These are phyloP conservation scores for Tagetes patula DNA, from an alignment of 129 eudicot genomes.

Conservation along the genomic window DNA sequence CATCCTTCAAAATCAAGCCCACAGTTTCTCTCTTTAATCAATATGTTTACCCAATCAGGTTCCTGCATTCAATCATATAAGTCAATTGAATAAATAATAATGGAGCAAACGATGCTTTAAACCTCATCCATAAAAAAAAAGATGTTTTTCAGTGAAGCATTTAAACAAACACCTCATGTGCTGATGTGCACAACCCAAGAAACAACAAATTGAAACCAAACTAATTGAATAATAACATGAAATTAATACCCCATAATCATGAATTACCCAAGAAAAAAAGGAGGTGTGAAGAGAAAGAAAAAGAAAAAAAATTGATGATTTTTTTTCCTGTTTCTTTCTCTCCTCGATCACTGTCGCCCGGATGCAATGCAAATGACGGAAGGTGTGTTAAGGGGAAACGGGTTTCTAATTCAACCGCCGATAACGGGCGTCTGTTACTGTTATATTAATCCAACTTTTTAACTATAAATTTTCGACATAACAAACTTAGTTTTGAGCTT, in stretches of 20 bases:
- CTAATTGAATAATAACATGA: background rate
- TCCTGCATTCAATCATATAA: slow-evolving; percentile 17
- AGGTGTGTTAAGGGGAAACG: background rate
- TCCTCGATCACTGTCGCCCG: slow-evolving; percentile 30
- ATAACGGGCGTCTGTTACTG: too few species aligned
- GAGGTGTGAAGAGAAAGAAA: slow-evolving; percentile 33
- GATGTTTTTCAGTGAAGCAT: background rate
- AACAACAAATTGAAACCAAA: background rate
- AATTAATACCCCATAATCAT: slow-evolving; percentile 27
- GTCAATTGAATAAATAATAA: background rate
- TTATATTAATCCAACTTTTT: too few species aligned
- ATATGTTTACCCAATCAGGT: slow-evolving; percentile 1
- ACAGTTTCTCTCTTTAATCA: slow-evolving; percentile 16
- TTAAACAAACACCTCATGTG: background rate
- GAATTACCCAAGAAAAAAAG: background rate
- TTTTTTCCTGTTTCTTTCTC: slow-evolving; percentile 36
- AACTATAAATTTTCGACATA: too few species aligned
- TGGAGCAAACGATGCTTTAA: too few species aligned
- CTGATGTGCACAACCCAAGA: too few species aligned
- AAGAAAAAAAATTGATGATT: slow-evolving; percentile 28
- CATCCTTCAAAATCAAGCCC: slow-evolving; percentile 22
- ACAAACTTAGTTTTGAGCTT: too few species aligned
- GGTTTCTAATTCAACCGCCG: too few species aligned
- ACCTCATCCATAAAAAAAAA: too few species aligned
- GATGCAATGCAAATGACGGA: slow-evolving; percentile 16